Evolutionary conservation across 1,284 basidiomycete genomes (phyloP), one percentile per base, ranked within the genome.

Genomic region (Ceratobasidium sp.): DNA sequence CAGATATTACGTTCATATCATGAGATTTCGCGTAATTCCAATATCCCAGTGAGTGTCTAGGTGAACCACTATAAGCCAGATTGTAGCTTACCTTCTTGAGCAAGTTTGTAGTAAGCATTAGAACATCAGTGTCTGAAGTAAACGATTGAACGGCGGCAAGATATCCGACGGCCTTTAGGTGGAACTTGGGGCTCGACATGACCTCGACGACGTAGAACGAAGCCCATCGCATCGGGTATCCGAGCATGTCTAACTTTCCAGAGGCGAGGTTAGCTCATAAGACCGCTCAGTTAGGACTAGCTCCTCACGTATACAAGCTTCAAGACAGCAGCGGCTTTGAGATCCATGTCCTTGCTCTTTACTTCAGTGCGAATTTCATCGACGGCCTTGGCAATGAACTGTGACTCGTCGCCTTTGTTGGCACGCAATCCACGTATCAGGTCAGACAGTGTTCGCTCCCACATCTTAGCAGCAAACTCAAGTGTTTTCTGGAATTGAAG

Each of bases 151-250:
- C 89, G 0, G 98, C 97, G 0, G 95, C 98, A 17, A 99, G 91
- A 85, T 99, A 99, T 17, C 98, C 98, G 61, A 99, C 93, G 56
- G 92, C 92, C 88, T 99, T 99, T 81, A 98, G 89, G 85, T 99
- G 96, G 81, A 93, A 92, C 82, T 92, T 92, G 1, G 94, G 87
- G 1, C 95, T 96, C 42, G 96, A 97, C 98, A 99, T 99, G 82
- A 97, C 95, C 83, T 99, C 98, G 15, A 99, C 93, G 77, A 99
- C 94, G 84, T 98, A 93, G 83, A 98, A 98, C 6, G 96, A 93
- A 46, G 93, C 94, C 93, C 93, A 96, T 81, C 88, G 89, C 92
- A 95, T 96, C 84, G 95, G 93, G 82, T 96, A 93, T 57, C 96
- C 96, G 17, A 97, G 85, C 96, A 97, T 97, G 82, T 97, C 95